phyloP scores from a whole-genome alignment of 2,329 filamentous ascomycete species.

The Tolypocladium guangdongense region DNA sequence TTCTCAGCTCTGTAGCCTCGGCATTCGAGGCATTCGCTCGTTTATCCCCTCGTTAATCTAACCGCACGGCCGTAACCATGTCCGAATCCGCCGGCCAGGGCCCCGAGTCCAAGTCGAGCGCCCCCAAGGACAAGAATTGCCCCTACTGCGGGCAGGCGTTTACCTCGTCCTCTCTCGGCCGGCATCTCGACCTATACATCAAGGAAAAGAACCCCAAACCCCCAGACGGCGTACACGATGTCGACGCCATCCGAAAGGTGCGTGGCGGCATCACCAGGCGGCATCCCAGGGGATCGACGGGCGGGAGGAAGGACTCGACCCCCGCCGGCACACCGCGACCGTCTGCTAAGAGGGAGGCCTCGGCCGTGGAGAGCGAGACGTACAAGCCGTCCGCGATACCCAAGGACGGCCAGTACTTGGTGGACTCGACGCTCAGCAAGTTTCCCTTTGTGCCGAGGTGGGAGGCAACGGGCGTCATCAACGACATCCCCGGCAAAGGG shows the following conservation, averaged over 20 bases:
- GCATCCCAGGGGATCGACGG: conserved; percentile 59
- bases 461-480: conserved; percentile 70
- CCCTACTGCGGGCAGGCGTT: conserved; percentile 83
- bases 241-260: conserved; percentile 77
- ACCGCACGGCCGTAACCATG: conserved; percentile 11
- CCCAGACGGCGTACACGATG: conserved; percentile 77
- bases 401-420: conserved; percentile 30
- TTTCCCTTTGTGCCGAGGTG: conserved; percentile 49
- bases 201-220: conserved; percentile 86
- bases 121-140: conserved; percentile 76
- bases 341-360: conserved; percentile 24
- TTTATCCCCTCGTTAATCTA: neutral
- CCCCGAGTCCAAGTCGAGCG: conserved; percentile 27
- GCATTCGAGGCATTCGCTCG: conserved; percentile 4
- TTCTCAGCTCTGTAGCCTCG: conserved; percentile 3
- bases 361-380: conserved; percentile 27
- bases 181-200: conserved; percentile 89
- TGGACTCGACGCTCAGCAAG: conserved; percentile 43
- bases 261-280: conserved; percentile 78
- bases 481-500: conserved; percentile 47
- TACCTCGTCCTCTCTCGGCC: conserved; percentile 85
- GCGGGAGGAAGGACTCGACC: conserved; percentile 49
- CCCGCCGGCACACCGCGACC: conserved; percentile 39
- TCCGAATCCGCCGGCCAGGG: conserved; percentile 19
- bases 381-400: conserved; percentile 27